Conservation (phyloP, 2,329 filamentous ascomycete species). For the Nemania diffusa region DNA sequence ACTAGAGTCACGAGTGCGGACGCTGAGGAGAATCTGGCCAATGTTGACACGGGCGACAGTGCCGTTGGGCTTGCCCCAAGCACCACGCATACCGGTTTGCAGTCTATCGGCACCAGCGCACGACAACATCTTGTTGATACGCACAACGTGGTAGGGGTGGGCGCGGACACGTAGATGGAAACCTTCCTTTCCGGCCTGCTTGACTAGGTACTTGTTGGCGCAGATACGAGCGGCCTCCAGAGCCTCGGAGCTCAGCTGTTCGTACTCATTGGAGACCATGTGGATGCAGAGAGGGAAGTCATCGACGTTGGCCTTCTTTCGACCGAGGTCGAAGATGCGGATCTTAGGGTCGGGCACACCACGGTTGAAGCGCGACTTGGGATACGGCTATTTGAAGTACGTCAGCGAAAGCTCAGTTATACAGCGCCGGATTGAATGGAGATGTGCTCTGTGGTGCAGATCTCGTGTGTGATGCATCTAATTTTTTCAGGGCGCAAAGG, state of each 20-base stretch:
- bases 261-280: conserved; percentile 99
- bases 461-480: not conserved
- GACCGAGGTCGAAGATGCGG: conserved; percentile 98
- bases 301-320: conserved; percentile 98
- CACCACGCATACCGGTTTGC: conserved; percentile 99
- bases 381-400: conserved; percentile 82
- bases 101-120: conserved; percentile 99
- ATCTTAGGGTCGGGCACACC: conserved; percentile 90
- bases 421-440: not conserved
- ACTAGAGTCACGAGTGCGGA: conserved; percentile 95
- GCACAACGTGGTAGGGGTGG: conserved; percentile 99
- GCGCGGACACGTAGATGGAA: conserved; percentile 84
- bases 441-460: not conserved
- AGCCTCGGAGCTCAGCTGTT: conserved; percentile 99
- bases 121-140: conserved; percentile 99
- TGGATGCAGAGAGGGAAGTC: conserved; percentile 99
- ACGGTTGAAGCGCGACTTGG: conserved; percentile 99
- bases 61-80: conserved; percentile 99
- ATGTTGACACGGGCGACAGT: conserved; percentile 99
- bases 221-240: conserved; percentile 99
- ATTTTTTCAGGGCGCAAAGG: no score
- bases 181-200: conserved; percentile 76
- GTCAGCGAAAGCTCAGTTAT: conserved; percentile 57
- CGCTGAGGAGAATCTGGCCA: conserved; percentile 96
- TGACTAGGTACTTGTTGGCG: conserved; percentile 97